Conservation (phyloP, 2,329 filamentous ascomycete genomes). For the Xylaria digitata region DNA sequence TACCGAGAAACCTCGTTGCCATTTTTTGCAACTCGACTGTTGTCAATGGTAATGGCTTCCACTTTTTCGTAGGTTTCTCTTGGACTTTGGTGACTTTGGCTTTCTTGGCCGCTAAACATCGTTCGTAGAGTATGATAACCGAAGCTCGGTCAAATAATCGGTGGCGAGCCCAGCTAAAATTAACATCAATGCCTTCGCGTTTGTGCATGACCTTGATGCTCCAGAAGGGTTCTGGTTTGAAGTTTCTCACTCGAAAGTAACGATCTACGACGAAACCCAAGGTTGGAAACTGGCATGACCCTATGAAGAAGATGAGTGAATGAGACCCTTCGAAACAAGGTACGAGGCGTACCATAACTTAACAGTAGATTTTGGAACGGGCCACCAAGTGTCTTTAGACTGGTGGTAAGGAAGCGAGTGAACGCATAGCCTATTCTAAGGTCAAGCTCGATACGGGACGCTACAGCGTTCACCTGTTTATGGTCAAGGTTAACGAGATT, state of each 20-base stretch:
- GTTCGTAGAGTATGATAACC: constrained; percentile 84
- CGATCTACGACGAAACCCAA: constrained; percentile 96
- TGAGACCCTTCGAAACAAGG: constrained; percentile 15
- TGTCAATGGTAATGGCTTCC: constrained; percentile 91
- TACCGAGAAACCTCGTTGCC: constrained; percentile 86
- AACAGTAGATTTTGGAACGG: constrained; percentile 73
- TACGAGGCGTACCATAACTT: constrained; percentile 76
- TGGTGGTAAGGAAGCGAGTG: constrained; percentile 86
- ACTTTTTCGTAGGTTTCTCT: constrained; percentile 92
- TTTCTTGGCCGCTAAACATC: constrained; percentile 79
- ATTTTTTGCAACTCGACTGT: constrained; percentile 98
- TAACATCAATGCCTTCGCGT: constrained; percentile 81
- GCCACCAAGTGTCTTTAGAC: constrained; percentile 77
- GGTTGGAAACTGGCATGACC: constrained; percentile 95
- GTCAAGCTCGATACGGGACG: constrained; percentile 90
- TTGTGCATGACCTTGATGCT: constrained; percentile 84
- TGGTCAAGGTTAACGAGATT: constrained; percentile 84
- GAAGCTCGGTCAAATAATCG: constrained; percentile 89
- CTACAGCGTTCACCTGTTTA: constrained; percentile 85
- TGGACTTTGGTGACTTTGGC: constrained; percentile 87
- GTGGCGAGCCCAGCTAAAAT: constrained; percentile 84
- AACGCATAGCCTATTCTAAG: constrained; percentile 92
- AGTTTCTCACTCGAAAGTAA: constrained; percentile 93
- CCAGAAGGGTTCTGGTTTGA: constrained; percentile 94
- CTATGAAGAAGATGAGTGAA: constrained; percentile 55